Evolutionary conservation across 805 yeast species (phyloP), one percentile per base, ranked within the genome.

Genomic region (Schwanniomyces sp.): DNA sequence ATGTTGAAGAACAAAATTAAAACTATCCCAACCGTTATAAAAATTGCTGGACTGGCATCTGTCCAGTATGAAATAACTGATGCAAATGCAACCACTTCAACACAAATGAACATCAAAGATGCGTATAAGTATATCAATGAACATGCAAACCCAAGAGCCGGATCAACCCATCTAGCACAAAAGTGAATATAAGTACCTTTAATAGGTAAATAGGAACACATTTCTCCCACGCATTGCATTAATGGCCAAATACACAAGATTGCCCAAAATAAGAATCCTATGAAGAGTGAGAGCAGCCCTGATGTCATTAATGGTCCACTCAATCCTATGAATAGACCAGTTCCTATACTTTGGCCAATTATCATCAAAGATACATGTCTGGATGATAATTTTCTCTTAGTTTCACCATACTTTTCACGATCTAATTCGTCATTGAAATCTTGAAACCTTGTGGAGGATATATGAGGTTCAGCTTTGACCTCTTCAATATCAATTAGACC

Each of bases 121-220:
- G 79, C 73, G 58, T 76, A 74, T 52, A 82, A 74, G 63, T 82
- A 84, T 39, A 79, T 79, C 72, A 82, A 82, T 27, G 88, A 88
- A 52, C 85, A 73, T 3, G 87, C 85, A 62, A 82, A 83, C 9
- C 88, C 90, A 55, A 81, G 78, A 7, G 87, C 80, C 39, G 79
- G 82, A 56, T 83, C 88, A n/a, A 82, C 80, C 58, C 81, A 84
- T 46, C 88, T 40, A 12, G 71, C 67, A n/a, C 66, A 55, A 50
- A 49, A 67, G 44, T 66, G 70, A 44, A 66, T 56, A 34, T 66
- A 65, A 7, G 68, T 51, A n/a, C 73, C 73, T 43, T 63, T 64
- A 37, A 67, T 64, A 4, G 74, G 74, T 38, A 68, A 55, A 40
- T 52, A 69, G 3, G 69, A 56, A 48, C 72, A 64, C 73, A 69